A percentile compares a stretch with the other conserved stretches of the same genome.
These are phyloP conservation scores for Knufia fluminis DNA, from an alignment of 2,329 filamentous ascomycete species.

Conservation along the genomic window DNA sequence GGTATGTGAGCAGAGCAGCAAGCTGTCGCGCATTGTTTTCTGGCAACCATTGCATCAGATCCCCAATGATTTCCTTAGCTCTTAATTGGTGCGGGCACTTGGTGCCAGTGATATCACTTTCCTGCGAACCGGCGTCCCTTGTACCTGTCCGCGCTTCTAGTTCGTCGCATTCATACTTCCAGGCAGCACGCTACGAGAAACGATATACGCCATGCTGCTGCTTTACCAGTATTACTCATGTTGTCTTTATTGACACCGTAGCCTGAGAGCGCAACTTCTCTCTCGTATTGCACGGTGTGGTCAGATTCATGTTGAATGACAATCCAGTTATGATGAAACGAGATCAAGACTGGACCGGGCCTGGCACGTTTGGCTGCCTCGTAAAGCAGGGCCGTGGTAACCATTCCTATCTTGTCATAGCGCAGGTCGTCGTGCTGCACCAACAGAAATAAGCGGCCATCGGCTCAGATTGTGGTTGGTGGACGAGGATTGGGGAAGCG, in stretches of 20 bases:
- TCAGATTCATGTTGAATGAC: background rate
- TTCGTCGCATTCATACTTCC: background rate
- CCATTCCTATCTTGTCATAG: too few relatives aligned
- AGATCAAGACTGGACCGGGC: background rate
- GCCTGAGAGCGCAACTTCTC: background rate
- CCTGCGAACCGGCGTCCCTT: background rate
- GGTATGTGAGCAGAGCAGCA: background rate
- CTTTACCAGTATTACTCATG: background rate
- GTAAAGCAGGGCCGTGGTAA: background rate
- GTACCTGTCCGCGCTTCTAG: background rate
- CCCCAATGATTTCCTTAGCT: background rate
- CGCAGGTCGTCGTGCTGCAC: too few relatives aligned
- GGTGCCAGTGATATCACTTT: background rate
- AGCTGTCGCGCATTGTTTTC: background rate
- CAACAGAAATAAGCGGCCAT: background rate
- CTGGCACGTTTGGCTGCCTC: background rate
- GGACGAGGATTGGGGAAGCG: constrained; percentile 1
- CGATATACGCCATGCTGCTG: background rate
- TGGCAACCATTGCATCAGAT: background rate
- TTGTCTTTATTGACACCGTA: background rate
- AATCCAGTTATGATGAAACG: background rate
- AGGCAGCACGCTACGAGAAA: constrained; percentile 2
- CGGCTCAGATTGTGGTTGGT: background rate
- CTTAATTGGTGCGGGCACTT: background rate
- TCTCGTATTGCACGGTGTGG: background rate